phyloP scores from a whole-genome alignment of 768 basidiomycete species.

The Psilocybe cubensis region DNA sequence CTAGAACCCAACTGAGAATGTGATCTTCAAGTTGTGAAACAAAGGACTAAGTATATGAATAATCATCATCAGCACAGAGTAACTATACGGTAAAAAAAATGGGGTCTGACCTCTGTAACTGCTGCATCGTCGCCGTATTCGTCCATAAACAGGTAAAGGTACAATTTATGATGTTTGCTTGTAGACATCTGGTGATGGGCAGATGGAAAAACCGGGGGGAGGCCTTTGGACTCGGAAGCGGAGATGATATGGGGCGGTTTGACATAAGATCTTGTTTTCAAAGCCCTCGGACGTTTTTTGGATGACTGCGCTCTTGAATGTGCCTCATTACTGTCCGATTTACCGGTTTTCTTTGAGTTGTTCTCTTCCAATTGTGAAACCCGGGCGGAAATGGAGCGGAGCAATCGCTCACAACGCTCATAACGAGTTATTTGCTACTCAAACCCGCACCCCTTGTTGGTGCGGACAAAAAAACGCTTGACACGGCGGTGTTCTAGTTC shows the following conservation, averaged over 20 bases:
- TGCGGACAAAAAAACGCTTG: too few relatives aligned
- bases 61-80: too few relatives aligned
- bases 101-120: conserved; percentile 29
- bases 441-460: conserved; percentile 14
- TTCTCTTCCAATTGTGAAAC: conserved; percentile 13
- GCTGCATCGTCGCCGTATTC: conserved; percentile 28
- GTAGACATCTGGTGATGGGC: conserved; percentile 20
- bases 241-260: conserved; percentile 4
- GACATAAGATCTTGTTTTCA: not conserved
- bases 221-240: not conserved
- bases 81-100: not conserved
- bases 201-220: conserved; percentile 7
- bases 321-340: too few relatives aligned
- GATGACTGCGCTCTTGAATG: too few relatives aligned
- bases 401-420: too few relatives aligned
- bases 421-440: conserved; percentile 21
- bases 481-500: conserved; percentile 21
- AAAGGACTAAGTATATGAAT: too few relatives aligned
- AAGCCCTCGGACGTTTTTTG: too few relatives aligned
- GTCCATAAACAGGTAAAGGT: conserved; percentile 14
- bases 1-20: conserved; percentile 20
- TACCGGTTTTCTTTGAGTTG: too few relatives aligned
- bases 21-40: too few relatives aligned
- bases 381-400: conserved; percentile 14
- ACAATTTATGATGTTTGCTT: conserved; percentile 10